Evolutionary conservation across 139 green algal genomes (phyloP).

Genomic region (Coccomyxa sp.): DNA sequence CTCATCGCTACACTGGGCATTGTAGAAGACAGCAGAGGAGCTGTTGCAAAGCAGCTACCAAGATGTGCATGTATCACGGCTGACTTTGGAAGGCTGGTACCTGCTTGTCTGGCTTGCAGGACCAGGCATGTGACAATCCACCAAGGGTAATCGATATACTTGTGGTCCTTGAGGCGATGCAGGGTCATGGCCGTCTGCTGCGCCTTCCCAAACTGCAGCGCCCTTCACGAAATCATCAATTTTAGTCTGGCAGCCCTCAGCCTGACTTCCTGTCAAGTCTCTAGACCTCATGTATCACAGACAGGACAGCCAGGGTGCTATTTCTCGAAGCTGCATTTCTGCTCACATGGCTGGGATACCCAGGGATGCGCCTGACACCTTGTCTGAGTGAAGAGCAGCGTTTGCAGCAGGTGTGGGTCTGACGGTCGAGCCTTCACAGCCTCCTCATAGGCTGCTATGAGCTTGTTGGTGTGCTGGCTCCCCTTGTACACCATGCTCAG

Average conservation of each 20-base stretch:
- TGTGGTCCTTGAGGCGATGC: conserved; percentile 30
- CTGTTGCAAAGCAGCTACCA: no score
- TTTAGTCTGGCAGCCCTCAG: no score
- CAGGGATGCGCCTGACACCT: no score
- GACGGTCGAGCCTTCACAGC: conserved; percentile 30
- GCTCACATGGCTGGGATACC: no score
- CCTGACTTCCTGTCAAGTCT: no score
- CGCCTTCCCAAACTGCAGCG: conserved; percentile 54
- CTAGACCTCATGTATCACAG: no score
- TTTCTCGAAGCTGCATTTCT: no score
- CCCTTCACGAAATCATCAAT: conserved; percentile 47
- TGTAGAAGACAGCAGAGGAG: no score
- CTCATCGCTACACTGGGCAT: no score
- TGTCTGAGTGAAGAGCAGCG: neutral
- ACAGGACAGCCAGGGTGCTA: no score
- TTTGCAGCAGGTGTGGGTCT: conserved; percentile 18
- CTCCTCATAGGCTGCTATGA: conserved; percentile 47
- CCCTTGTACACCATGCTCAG: conserved; percentile 45
- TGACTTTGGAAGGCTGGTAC: neutral
- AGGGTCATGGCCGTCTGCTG: conserved; percentile 72
- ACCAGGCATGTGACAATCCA: conserved; percentile 56
- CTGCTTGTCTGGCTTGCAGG: conserved; percentile 38
- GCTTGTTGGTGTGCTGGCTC: conserved; percentile 15
- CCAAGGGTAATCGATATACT: conserved; percentile 50
- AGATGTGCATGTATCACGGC: neutral